A percentile compares a stretch with the other conserved stretches of the same genome.
phyloP scores from a whole-genome alignment of 441 rosid species.

The Francoa sonchifolia region DNA sequence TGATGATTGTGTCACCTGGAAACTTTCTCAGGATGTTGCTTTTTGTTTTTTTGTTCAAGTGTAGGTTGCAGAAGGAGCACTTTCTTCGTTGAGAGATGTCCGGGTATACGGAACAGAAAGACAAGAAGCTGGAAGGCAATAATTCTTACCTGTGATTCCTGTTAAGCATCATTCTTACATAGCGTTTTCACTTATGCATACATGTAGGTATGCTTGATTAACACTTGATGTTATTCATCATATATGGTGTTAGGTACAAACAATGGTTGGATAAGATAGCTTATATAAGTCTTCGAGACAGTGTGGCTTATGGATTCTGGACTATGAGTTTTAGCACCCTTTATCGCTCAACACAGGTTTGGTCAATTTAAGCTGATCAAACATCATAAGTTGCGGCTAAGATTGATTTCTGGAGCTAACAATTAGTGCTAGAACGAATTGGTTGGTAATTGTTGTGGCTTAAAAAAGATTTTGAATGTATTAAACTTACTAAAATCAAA shows the following conservation, averaged over 20 bases:
- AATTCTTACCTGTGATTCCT: conserved; percentile 11
- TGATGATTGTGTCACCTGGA: conserved; percentile 4
- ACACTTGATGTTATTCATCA: neutral
- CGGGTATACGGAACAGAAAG: conserved; percentile 35
- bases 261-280: conserved; percentile 31
- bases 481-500: neutral
- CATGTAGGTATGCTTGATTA: neutral
- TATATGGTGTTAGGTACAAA: conserved; percentile 30
- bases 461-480: too few species aligned
- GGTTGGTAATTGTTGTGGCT: too few species aligned
- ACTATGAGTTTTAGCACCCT: conserved; percentile 31
- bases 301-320: conserved; percentile 34
- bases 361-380: neutral
- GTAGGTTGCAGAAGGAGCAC: conserved; percentile 41
- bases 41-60: conserved; percentile 7
- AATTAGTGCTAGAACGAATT: too few species aligned
- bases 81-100: conserved; percentile 34
- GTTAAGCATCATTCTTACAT: neutral
- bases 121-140: conserved; percentile 41
- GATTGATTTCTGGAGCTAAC: too few species aligned
- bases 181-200: neutral
- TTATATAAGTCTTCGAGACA: conserved; percentile 26
- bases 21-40: conserved; percentile 8
- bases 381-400: neutral
- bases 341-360: conserved; percentile 40